A percentile compares a stretch with the other conserved stretches of the same genome.
Conservation (phyloP, 2,329 filamentous ascomycete species). For the Trichoderma brevicompactum region DNA sequence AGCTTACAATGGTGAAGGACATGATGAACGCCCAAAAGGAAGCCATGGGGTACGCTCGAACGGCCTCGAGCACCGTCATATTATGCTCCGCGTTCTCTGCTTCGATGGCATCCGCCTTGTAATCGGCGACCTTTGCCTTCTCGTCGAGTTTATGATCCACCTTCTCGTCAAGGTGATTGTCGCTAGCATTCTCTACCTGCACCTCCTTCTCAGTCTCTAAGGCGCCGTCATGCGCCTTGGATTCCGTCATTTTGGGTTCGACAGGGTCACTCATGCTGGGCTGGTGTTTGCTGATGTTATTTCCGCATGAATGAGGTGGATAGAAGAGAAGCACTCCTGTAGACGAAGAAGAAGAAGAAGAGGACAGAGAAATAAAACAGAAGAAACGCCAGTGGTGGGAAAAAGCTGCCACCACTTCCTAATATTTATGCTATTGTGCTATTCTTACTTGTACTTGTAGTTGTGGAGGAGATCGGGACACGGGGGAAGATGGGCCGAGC, state of each 20-base stretch:
- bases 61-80: constrained; percentile 15
- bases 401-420: not conserved
- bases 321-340: not conserved
- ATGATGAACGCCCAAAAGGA: constrained; percentile 10
- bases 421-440: constrained; percentile 1
- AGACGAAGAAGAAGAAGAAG: not conserved
- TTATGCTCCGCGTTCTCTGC: constrained; percentile 16
- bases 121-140: constrained; percentile 6
- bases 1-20: constrained; percentile 15
- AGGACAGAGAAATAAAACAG: not conserved
- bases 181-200: not conserved
- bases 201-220: constrained; percentile 4
- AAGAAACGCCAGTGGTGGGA: not conserved
- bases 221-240: not conserved
- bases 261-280: not conserved
- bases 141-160: not conserved
- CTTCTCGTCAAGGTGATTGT: not conserved
- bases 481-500: constrained; percentile 14
- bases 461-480: not conserved
- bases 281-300: not conserved
- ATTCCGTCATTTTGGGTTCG: not conserved
- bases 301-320: not conserved
- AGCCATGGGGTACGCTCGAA: constrained; percentile 8
- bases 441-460: not conserved
- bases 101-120: constrained; percentile 15